Conservation (phyloP, 2,329 filamentous ascomycete genomes). For the Leptographium wingfieldii region DNA sequence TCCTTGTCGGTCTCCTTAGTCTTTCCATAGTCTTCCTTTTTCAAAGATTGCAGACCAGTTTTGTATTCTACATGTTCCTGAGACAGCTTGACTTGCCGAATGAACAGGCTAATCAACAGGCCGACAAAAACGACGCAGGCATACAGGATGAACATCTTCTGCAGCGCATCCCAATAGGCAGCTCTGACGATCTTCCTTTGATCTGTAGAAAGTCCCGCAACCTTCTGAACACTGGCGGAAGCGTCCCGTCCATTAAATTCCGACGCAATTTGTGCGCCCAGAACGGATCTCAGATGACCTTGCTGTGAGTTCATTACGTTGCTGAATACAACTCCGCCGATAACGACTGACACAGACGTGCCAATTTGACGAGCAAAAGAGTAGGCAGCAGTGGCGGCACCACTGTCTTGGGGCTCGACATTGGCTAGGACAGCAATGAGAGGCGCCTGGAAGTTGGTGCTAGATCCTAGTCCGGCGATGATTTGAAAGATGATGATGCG, state of each 20-base stretch:
- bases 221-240: constrained; percentile 25
- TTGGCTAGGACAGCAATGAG: constrained; percentile 47
- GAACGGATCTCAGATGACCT: not conserved
- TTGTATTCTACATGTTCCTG: constrained; percentile 44
- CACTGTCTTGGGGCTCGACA: constrained; percentile 41
- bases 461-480: constrained; percentile 40
- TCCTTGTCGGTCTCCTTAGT: not conserved
- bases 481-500: constrained; percentile 39
- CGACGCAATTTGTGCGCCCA: not conserved
- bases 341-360: not conserved
- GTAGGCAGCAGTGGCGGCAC: constrained; percentile 44
- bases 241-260: not conserved
- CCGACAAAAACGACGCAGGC: constrained; percentile 34
- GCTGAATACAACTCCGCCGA: constrained; percentile 1
- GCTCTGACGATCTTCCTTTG: constrained; percentile 30
- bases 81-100: constrained; percentile 36
- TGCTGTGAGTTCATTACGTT: constrained; percentile 1
- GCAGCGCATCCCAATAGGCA: constrained; percentile 36
- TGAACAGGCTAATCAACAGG: constrained; percentile 31
- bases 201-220: constrained; percentile 27
- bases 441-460: constrained; percentile 45
- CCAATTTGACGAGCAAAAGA: constrained; percentile 37
- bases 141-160: constrained; percentile 46
- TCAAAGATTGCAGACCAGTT: constrained; percentile 32
- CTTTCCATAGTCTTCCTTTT: not conserved